Evolutionary conservation across 768 basidiomycete genomes (phyloP), one percentile per base, ranked within the genome.

Genomic region (Harrya chromipes): DNA sequence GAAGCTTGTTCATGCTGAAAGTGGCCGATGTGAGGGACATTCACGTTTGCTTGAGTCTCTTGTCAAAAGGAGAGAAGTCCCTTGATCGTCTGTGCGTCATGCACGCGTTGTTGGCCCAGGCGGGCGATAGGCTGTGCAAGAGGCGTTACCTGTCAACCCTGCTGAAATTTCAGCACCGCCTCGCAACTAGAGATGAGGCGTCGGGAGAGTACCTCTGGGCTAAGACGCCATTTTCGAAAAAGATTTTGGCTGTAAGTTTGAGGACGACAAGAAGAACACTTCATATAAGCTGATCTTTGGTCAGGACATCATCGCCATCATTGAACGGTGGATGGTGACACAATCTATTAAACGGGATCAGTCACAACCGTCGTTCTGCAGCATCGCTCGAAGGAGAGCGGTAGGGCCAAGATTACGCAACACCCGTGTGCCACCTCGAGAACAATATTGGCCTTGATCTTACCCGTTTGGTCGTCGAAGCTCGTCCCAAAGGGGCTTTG

Each of bases 401-500:
- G 52, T 60, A 36, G 66, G 68, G 35, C 66, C 68, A 19, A 63
- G 68, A 45, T 12, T 66, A 26, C 60, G 56, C 43, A 40, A 38
- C 9, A n/a, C n/a, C 46, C 66, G 66, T 38, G 67, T 68, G 84
- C 83, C 67, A 74, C 17, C 41, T 4, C 16, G 9, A n/a, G 16
- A 31, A 23, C 33, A 1, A 35, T 42, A 9, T n/a, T n/a, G n/a
- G n/a, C n/a, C n/a, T n/a, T n/a, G n/a, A 49, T 14, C 43, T 29
- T 40, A n/a, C 39, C 43, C 46, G 23, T 54, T 58, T 53, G 55
- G 23, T 38, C 21, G 11, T 23, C 23, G 23, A 23, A 52, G 52
- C 58, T 64, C 50, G 39, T 40, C 50, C 46, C 45, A 16, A 46
- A 53, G 17, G 49, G 56, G 40, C 47, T 43, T 13, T 29, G 12